Conservation (phyloP, 352 stramenopile genomes). For the Phytophthora fragariae region DNA sequence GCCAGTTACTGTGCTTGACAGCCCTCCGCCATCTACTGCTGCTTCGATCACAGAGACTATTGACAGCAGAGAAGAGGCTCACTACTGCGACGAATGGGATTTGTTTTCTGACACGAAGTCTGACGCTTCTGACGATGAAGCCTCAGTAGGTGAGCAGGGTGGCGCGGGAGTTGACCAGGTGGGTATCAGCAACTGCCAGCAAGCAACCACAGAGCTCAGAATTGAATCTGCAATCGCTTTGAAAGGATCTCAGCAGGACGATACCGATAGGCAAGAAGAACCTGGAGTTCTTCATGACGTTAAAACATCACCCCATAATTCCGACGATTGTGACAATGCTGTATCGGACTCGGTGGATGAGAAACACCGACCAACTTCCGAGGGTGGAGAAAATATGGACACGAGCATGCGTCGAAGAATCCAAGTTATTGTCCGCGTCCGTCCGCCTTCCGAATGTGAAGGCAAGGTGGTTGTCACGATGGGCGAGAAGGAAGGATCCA, state of each 20-base stretch:
- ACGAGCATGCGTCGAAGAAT: constrained; percentile 39
- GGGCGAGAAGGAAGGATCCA: constrained; percentile 36
- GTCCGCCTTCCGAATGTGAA: constrained; percentile 38
- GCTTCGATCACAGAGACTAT: constrained; percentile 50
- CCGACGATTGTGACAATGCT: not conserved
- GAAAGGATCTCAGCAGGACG: constrained; percentile 8
- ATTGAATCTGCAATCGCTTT: constrained; percentile 3
- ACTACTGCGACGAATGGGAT: constrained; percentile 51
- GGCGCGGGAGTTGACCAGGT: constrained; percentile 5
- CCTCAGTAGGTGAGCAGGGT: not conserved
- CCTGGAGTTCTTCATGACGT: not conserved
- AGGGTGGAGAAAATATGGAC: not conserved
- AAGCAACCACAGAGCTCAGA: not conserved
- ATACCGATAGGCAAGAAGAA: constrained; percentile 10
- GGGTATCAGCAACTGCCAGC: not conserved
- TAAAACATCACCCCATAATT: not conserved
- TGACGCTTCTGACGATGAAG: constrained; percentile 16
- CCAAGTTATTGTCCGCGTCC: constrained; percentile 81
- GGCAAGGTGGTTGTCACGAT: constrained; percentile 44
- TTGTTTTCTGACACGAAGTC: constrained; percentile 31
- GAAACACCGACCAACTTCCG: constrained; percentile 7
- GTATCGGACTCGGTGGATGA: not conserved
- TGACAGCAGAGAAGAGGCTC: constrained; percentile 46
- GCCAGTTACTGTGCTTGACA: not conserved
- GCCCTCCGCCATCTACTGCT: constrained; percentile 30